These are phyloP conservation scores for Fusarium sp. DNA, from an alignment of 2,329 filamentous ascomycete genomes.

Conservation along the genomic window DNA sequence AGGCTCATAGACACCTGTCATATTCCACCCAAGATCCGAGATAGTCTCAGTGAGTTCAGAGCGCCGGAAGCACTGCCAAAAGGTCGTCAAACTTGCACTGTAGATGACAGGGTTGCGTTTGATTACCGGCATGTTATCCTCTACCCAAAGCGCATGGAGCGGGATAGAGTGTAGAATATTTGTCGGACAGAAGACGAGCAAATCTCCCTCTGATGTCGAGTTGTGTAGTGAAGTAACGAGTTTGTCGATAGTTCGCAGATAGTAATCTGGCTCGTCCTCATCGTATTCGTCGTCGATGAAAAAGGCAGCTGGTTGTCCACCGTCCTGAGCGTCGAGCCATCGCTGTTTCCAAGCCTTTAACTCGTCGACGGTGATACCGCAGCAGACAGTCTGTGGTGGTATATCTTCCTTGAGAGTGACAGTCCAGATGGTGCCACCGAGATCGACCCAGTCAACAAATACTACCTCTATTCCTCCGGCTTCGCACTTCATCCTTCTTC, in stretches of 20 bases:
- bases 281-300: neutral
- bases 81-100: neutral
- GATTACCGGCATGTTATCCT: neutral
- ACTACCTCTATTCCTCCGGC: neutral
- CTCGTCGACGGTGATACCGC: neutral
- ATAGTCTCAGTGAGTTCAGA: neutral
- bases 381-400: neutral
- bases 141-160: neutral
- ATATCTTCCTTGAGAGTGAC: neutral
- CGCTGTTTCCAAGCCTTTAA: neutral
- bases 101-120: neutral
- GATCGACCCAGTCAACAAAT: neutral
- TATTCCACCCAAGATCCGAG: neutral
- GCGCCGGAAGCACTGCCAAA: neutral
- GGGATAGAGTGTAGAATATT: neutral
- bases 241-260: neutral
- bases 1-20: neutral
- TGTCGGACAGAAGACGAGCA: neutral
- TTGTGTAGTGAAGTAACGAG: neutral
- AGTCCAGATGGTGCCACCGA: neutral
- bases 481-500: neutral
- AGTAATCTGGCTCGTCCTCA: neutral
- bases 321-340: neutral
- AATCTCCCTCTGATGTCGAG: neutral
- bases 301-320: neutral